Evolutionary conservation across 176 grass and related monocot species (phyloP).

Genomic region (Triticum timopheevii): DNA sequence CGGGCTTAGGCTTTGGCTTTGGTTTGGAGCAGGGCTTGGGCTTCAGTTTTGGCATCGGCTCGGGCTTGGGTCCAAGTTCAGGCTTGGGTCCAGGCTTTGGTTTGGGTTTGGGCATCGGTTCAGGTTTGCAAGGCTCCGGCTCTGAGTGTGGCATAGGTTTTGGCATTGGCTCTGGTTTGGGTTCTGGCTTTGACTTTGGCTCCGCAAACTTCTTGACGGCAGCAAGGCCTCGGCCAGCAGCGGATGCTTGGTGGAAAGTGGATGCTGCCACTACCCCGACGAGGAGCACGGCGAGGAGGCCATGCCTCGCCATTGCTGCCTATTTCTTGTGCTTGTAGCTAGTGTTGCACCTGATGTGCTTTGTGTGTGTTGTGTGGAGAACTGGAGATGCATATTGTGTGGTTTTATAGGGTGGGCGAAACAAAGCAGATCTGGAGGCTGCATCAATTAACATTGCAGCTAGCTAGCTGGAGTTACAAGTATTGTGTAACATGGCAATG

Average conservation of each 20-base stretch:
- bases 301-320: background rate
- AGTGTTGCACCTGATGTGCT: too few relatives aligned
- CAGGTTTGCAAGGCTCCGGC: background rate
- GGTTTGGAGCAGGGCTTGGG: background rate
- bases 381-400: background rate
- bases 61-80: background rate
- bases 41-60: background rate
- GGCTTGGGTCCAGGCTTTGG: background rate
- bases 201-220: background rate
- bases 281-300: constrained; percentile 5
- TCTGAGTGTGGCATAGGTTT: background rate
- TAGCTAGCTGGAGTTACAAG: background rate
- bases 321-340: background rate
- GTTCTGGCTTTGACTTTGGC: background rate
- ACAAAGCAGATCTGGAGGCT: background rate
- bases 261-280: background rate
- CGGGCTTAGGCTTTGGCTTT: background rate
- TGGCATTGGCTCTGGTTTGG: background rate
- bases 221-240: background rate
- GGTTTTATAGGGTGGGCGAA: background rate
- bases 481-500: background rate
- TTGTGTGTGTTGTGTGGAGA: background rate
- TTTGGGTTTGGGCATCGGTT: background rate
- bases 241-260: background rate
- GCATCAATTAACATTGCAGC: background rate